Evolutionary conservation across 2,329 filamentous ascomycete genomes (phyloP).

Genomic region (Talaromyces amestolkiae): DNA sequence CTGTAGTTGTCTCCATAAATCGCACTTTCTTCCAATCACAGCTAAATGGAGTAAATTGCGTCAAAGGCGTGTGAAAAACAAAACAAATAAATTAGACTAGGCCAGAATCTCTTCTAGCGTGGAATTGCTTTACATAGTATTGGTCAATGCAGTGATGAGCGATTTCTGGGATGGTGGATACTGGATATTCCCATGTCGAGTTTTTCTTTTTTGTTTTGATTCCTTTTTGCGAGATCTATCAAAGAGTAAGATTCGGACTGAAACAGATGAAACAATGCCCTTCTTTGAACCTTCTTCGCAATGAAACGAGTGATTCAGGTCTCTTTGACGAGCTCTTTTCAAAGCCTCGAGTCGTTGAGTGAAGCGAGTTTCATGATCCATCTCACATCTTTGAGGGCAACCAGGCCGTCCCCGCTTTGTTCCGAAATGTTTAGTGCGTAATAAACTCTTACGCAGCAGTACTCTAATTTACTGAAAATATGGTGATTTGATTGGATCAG

Average conservation of each 20-base stretch:
- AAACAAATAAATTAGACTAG: not conserved
- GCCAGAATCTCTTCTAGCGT: conserved; percentile 1
- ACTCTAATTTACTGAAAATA: not conserved
- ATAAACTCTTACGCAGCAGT: not conserved
- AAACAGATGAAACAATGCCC: not conserved
- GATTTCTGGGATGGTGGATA: not conserved
- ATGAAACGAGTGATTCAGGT: not conserved
- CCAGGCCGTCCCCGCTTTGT: not conserved
- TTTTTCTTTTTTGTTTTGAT: not conserved
- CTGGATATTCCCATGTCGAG: not conserved
- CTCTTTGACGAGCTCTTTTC: not conserved
- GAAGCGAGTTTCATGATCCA: not conserved
- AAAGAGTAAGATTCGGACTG: not conserved
- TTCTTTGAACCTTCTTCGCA: not conserved
- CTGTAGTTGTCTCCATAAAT: not conserved
- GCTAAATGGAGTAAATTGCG: not conserved
- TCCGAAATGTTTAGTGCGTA: not conserved
- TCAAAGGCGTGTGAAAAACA: not conserved
- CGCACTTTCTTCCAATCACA: not conserved
- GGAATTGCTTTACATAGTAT: not conserved
- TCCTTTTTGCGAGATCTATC: not conserved
- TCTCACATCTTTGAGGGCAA: not conserved
- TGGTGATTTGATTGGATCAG: not conserved
- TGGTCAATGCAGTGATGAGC: not conserved
- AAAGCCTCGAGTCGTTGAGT: not conserved